Percentiles rank a stretch among this genome's conserved stretches.
Conservation (phyloP, 1,139 yeast species). For the Hemisphaericaspora xylofermentans region DNA sequence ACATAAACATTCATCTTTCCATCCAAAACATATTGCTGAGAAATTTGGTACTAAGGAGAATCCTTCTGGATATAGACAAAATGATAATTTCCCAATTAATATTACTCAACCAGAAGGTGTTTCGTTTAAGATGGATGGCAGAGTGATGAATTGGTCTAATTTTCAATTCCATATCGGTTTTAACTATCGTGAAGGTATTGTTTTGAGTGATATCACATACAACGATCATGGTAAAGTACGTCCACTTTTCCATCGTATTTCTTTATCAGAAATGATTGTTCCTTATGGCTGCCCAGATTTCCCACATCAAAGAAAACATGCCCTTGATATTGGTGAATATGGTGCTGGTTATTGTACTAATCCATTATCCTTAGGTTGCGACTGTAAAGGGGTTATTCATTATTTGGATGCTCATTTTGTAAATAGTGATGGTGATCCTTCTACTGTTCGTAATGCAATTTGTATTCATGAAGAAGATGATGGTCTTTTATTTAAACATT, state of each 20-base stretch:
- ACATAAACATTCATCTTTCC: constrained; percentile 66
- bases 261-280: constrained; percentile 80
- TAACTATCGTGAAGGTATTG: constrained; percentile 84
- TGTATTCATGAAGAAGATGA: constrained; percentile 87
- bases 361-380: constrained; percentile 76
- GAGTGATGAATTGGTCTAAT: constrained; percentile 74
- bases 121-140: constrained; percentile 67
- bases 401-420: constrained; percentile 75
- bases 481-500: constrained; percentile 75
- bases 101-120: constrained; percentile 82
- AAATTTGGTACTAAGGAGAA: constrained; percentile 53
- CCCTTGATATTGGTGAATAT: constrained; percentile 82
- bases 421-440: constrained; percentile 63
- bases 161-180: constrained; percentile 76
- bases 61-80: constrained; percentile 57
- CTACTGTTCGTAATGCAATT: constrained; percentile 71
- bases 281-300: constrained; percentile 79
- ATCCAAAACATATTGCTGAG: constrained; percentile 60
- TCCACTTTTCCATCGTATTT: constrained; percentile 74
- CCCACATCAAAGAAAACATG: constrained; percentile 84
- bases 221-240: constrained; percentile 72
- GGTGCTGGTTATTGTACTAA: constrained; percentile 87
- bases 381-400: constrained; percentile 82
- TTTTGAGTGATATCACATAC: constrained; percentile 67
- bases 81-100: constrained; percentile 55